Conservation (phyloP, 1,284 basidiomycete species). For the Trichosporon inkin region DNA sequence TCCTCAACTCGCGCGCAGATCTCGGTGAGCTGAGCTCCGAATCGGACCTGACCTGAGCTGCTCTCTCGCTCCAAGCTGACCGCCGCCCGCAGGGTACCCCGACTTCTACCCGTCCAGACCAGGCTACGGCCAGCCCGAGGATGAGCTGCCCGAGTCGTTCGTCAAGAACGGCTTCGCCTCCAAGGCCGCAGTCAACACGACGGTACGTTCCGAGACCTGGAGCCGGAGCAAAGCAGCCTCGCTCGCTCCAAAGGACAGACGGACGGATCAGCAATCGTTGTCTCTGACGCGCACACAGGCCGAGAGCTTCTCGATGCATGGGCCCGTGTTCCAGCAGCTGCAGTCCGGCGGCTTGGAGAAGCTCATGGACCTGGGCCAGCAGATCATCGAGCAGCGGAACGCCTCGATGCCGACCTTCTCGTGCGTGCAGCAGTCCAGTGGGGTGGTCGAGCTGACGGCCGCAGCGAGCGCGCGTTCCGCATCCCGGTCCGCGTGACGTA, state of each 20-base stretch:
- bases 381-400: constrained; percentile 63
- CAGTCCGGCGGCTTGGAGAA: constrained; percentile 58
- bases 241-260: background rate
- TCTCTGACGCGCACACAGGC: constrained; percentile 43
- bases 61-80: background rate
- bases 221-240: background rate
- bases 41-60: background rate
- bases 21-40: constrained; percentile 35
- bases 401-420: constrained; percentile 37
- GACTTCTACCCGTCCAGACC: constrained; percentile 81
- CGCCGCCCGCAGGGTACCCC: constrained; percentile 62
- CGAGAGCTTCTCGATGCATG: constrained; percentile 57
- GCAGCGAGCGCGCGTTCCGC: constrained; percentile 69
- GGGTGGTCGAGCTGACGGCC: background rate
- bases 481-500: constrained; percentile 83
- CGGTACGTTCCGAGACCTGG: constrained; percentile 3
- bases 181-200: constrained; percentile 55
- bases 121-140: constrained; percentile 79
- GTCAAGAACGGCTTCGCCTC: constrained; percentile 74
- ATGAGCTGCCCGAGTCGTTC: constrained; percentile 68
- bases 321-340: constrained; percentile 55
- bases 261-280: background rate
- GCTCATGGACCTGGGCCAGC: constrained; percentile 73
- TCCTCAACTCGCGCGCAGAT: constrained; percentile 43
- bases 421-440: constrained; percentile 8